Base-by-base conservation (phyloP, 768 basidiomycete species). In the Psilocybe azurescens region DNA sequence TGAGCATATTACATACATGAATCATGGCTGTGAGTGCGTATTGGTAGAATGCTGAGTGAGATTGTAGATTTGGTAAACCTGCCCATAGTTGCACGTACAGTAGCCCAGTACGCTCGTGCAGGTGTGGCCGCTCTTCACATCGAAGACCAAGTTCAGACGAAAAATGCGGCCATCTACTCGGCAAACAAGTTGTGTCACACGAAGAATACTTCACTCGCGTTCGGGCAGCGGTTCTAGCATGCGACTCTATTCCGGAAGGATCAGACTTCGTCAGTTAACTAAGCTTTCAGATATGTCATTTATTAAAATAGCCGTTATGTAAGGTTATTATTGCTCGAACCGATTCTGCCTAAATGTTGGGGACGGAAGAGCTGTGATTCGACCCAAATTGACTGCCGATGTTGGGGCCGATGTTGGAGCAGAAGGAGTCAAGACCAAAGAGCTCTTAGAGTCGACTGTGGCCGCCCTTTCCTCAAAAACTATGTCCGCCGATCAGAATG, bases 61-160 rank as follows among this genome's bases (percentile, higher is more conserved):
- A 16, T 46, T 30, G 3, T 58, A 78, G 77, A 18, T 90, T 90
- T 62, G 90, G 89, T 62, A 90, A 90, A 7, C 86, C 89, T 3
- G 83, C 84, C 84, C 8, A 91, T 87, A 80, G 86, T 91, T 33
- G 88, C 89, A 5, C 88, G 89, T 38, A 91, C 90, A 3, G 87
- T 91, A 11, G 82, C 77, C 20, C 84, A 89, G 72, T 91, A 91
- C 63, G 81, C 76, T 9, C 80, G 82, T 32, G 84, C 88, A n/a
- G 90, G 90, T 36, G 86, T 91, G 24, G 90, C 90, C 13, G 90
- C 78, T 1, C 78, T 90, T 70, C 90, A 91, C 73, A 91, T 92
- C 46, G 90, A 92, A 73, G 90, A 91, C 69, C 90, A 92, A 74
- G 89, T 91, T 1, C 90, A 91, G 71, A 91, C 89, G 2, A 91